A percentile compares a stretch with the other conserved stretches of the same genome.
phyloP scores from a whole-genome alignment of 2,329 filamentous ascomycete genomes.

The Sordariomycetes sp. region DNA sequence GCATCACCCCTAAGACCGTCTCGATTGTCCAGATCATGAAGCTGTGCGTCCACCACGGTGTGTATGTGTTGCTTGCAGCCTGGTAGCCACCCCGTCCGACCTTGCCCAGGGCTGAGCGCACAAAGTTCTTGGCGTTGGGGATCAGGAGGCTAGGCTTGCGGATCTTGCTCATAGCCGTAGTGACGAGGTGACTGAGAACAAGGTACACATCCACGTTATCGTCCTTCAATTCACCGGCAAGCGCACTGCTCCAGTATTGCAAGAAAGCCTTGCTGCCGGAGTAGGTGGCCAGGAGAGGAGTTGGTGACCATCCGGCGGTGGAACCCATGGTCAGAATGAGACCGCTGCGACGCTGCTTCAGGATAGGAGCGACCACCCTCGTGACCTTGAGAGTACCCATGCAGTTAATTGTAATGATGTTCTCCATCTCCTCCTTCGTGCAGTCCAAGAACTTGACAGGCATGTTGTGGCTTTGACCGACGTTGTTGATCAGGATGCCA shows the following conservation, averaged over 20 bases:
- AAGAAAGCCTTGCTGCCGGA: constrained; percentile 97
- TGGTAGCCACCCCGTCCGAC: constrained; percentile 76
- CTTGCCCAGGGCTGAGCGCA: constrained; percentile 68
- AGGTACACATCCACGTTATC: constrained; percentile 84
- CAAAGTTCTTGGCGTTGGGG: constrained; percentile 75
- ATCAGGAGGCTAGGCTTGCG: constrained; percentile 68
- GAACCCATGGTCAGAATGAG: constrained; percentile 96
- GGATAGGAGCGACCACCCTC: constrained; percentile 72
- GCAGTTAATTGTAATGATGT: constrained; percentile 95
- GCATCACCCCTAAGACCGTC: constrained; percentile 42
- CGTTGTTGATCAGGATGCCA: constrained; percentile 90
- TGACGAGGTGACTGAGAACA: constrained; percentile 86
- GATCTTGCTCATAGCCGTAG: constrained; percentile 95
- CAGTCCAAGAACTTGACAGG: constrained; percentile 84
- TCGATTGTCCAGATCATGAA: constrained; percentile 78
- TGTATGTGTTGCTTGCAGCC: constrained; percentile 72
- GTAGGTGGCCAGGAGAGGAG: constrained; percentile 89
- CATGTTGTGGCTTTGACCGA: constrained; percentile 88
- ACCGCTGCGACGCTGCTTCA: constrained; percentile 76
- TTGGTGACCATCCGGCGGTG: constrained; percentile 87
- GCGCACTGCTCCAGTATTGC: constrained; percentile 86
- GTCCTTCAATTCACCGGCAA: constrained; percentile 73
- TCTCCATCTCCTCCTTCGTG: constrained; percentile 66
- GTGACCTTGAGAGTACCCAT: constrained; percentile 83
- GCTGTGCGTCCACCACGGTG: constrained; percentile 88